Conservation (phyloP, 805 yeast genomes). For the Wickerhamiella azymoides region DNA sequence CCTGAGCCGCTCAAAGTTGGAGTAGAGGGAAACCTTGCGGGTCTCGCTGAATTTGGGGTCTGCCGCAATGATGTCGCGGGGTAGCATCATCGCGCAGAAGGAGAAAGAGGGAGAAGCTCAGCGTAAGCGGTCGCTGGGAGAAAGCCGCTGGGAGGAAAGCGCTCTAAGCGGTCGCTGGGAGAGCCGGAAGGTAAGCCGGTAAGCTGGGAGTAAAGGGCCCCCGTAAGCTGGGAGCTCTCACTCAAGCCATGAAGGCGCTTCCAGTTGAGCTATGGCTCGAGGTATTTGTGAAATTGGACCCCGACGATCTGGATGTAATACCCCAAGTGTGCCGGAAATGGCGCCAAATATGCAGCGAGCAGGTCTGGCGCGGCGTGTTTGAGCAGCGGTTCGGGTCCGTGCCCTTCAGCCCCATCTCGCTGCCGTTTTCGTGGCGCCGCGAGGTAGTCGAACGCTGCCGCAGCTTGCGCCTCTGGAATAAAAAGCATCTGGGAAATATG, state of each 20-base stretch:
- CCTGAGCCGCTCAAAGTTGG: conserved; percentile 33
- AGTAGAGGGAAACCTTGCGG: conserved; percentile 35
- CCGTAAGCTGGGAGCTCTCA: too few species aligned
- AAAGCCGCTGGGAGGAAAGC: not conserved
- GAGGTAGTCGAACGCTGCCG: conserved; percentile 20
- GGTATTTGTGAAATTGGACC: conserved; percentile 17
- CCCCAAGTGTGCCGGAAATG: conserved; percentile 22
- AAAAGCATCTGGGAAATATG: conserved; percentile 17
- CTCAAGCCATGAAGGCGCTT: conserved; percentile 4
- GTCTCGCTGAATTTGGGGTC: conserved; percentile 28
- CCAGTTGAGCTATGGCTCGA: conserved; percentile 19
- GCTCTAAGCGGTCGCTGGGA: not conserved
- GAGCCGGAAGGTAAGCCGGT: not conserved
- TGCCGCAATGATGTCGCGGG: conserved; percentile 10
- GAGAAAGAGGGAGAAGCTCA: not conserved
- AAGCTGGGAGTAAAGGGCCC: too few species aligned
- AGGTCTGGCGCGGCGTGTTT: conserved; percentile 22
- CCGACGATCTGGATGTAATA: conserved; percentile 18
- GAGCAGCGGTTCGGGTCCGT: conserved; percentile 16
- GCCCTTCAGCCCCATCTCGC: conserved; percentile 2
- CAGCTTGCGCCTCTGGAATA: conserved; percentile 20
- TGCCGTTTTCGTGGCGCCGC: conserved; percentile 20
- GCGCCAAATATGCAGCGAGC: conserved; percentile 21
- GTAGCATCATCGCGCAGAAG: not conserved
- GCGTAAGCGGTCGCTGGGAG: too few species aligned